Percentiles rank a stretch among this genome's conserved stretches.
These are phyloP conservation scores for Luzula sylvatica DNA, from an alignment of 176 grass and related monocot species.

Conservation along the genomic window DNA sequence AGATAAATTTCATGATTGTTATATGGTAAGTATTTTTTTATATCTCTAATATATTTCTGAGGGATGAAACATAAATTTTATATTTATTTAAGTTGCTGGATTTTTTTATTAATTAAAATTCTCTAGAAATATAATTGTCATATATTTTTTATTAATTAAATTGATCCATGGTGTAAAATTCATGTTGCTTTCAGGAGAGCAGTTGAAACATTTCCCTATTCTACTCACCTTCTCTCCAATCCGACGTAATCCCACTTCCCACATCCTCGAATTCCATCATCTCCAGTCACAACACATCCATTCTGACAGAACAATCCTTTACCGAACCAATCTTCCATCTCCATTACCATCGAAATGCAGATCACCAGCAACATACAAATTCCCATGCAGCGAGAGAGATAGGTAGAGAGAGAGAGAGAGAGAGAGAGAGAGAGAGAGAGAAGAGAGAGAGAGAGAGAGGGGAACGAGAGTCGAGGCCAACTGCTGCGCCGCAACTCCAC, in stretches of 20 bases:
- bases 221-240: background rate
- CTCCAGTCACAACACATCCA: background rate
- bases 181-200: no score
- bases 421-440: background rate
- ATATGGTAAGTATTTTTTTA: no score
- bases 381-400: background rate
- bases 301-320: background rate
- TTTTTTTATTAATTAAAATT: no score
- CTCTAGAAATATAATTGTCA: no score
- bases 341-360: background rate
- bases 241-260: background rate
- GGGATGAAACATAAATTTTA: no score
- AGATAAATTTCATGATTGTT: no score
- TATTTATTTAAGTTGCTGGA: no score
- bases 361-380: background rate
- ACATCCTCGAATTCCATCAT: background rate
- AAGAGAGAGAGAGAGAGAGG: background rate
- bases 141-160: no score
- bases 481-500: constrained; percentile 10
- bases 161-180: no score
- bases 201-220: background rate
- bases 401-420: background rate
- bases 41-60: no score
- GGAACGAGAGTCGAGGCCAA: constrained; percentile 4
- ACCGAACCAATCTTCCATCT: no score